Evolutionary conservation across 2,329 filamentous ascomycete species (phyloP), one percentile per base, ranked within the genome.

Genomic region (Phaeosphaeriaceae sp.): DNA sequence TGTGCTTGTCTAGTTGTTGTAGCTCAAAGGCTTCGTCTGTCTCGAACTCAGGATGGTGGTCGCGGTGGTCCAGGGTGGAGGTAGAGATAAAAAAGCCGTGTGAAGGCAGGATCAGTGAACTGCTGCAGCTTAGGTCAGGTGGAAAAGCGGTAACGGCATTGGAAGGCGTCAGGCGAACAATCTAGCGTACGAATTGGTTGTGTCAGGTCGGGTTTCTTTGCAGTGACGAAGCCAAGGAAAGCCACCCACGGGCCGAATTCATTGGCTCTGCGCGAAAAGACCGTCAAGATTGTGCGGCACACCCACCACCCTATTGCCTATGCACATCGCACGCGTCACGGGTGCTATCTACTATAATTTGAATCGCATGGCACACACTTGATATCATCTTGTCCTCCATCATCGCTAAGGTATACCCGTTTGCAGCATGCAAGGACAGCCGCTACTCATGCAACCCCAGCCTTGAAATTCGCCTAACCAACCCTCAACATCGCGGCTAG

Each of bases 21-120:
- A 71, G 70, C 66, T 72, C 70, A 42, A 71, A 61, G 42, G 56
- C 54, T 45, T 66, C 51, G 37, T 54, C 49, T 51, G 40, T 44
- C 54, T 45, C 52, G 43, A 46, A 52, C 47, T 60, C 50, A 46
- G 56, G 61, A 49, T 45, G 53, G 20, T 56, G 42, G 42, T 56
- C 49, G 51, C 56, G 48, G 53, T 45, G 41, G 60, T 63, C 68
- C 66, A 71, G 62, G 60, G 46, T 68, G 57, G 55, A 36, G 43
- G 52, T 53, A 41, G 52, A 28, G 41, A 30, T 15, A 16, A 9
- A 32, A 41, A 46, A 35, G 21, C 33, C 29, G 38, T 11, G 18
- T 39, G 41, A 33, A 43, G 34, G 37, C 47, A 48, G 46, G 29
- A 34, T 46, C 33, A 53, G 9, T 33, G 26, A 48, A 43, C 50